Evolutionary conservation across 179 eudicot genomes (phyloP).

Genomic region (Dionaea muscipula): DNA sequence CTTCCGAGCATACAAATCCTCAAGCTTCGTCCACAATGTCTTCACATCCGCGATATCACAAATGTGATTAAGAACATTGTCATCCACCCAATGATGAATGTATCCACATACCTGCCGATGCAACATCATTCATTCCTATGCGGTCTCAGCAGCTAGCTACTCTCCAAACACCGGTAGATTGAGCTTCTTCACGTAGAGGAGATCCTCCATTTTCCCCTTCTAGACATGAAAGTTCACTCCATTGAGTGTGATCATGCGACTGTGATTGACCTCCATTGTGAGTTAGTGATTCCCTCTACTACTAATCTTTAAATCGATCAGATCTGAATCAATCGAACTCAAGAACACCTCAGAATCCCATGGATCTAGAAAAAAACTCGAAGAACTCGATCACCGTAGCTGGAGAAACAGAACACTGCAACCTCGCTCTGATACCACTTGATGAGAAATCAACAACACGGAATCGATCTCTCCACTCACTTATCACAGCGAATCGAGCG

Average conservation of each 20-base stretch:
- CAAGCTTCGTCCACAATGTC: constrained; percentile 1
- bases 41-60: background rate
- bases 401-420: too few species aligned
- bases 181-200: background rate
- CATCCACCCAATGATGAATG: background rate
- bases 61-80: background rate
- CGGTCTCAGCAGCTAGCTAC: background rate
- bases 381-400: too few species aligned
- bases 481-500: too few species aligned
- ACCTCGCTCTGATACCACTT: too few species aligned
- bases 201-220: constrained; percentile 13
- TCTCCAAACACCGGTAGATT: background rate
- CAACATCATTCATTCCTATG: background rate
- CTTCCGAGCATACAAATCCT: constrained; percentile 10
- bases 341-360: too few species aligned
- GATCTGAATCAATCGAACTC: too few species aligned
- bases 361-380: too few species aligned
- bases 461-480: too few species aligned
- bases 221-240: background rate
- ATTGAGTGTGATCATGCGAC: constrained; percentile 9
- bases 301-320: too few species aligned
- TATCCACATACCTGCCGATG: background rate
- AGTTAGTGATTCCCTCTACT: too few species aligned
- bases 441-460: too few species aligned
- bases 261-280: too few species aligned